Base-by-base conservation (phyloP, 371 early-diverging fungal genomes). In the Encephalitozoon hellem region DNA sequence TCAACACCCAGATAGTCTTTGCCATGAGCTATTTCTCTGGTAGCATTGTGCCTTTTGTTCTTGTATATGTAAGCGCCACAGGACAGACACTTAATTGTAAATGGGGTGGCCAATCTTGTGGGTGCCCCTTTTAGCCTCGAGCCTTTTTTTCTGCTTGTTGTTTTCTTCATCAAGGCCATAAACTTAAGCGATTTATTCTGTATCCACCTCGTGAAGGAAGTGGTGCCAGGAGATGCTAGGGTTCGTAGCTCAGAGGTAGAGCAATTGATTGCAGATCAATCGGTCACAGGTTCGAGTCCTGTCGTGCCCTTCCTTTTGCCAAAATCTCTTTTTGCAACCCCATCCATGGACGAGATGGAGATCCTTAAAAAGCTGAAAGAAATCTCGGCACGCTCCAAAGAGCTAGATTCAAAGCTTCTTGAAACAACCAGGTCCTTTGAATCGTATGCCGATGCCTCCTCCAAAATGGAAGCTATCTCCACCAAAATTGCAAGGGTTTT, bases 11-110 rank as follows among this genome's bases (percentile, higher is more conserved):
- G 87, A 82, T 94, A 97, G 28, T 84, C 86, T 81, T 93, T 94
- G 11, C 88, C 89, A 49, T 88, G 86, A 0, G 90, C 89, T 0
- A 89, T 88, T 77, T 78, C 82, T 69, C 76, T 85, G 52, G 90
- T 86, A 26, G 95, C 94, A 82, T 96, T 95, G 86, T 94, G 94
- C 80, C 96, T 95, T 68, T 92, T 94, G 53, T 93, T 92, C 84
- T 94, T 93, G 85, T 90, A 90, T 70, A 95, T 91, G 84, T 91
- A 96, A 78, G 94, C 92, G 39, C 92, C 92, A 81, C 97, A 96
- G 9, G 21, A 26, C 28, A 53, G n/a, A 86, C 97, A 97, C 53
- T 91, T 90, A 93, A 97, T 93, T 0, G 94, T 91, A 81, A 94
- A 97, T 0, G 97, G 97, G 2, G 94, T 89, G 91, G 93, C 92